These are phyloP conservation scores for Naganishia vaughanmartiniae DNA, from an alignment of 768 basidiomycete species.

Conservation along the genomic window DNA sequence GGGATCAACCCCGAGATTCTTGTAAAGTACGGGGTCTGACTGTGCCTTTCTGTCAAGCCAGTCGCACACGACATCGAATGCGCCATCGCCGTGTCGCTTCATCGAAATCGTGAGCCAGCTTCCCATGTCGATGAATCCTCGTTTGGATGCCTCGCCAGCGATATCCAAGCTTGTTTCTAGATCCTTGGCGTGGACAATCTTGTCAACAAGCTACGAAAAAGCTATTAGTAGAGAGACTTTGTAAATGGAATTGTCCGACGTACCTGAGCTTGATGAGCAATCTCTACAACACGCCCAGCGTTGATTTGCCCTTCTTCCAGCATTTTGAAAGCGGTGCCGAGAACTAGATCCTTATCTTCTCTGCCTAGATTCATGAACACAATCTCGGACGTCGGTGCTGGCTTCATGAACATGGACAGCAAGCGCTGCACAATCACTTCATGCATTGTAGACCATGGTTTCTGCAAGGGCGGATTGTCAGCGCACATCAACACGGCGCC, in stretches of 20 bases:
- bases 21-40: constrained; percentile 70
- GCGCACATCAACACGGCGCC: constrained; percentile 28
- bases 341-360: constrained; percentile 78
- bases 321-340: constrained; percentile 83
- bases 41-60: constrained; percentile 81
- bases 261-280: constrained; percentile 88
- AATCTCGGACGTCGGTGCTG: constrained; percentile 90
- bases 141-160: constrained; percentile 84
- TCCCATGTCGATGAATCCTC: constrained; percentile 91
- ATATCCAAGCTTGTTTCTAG: constrained; percentile 87
- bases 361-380: constrained; percentile 98
- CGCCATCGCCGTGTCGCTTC: constrained; percentile 73
- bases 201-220: constrained; percentile 62
- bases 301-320: constrained; percentile 89
- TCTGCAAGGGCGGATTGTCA: constrained; percentile 50
- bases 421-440: constrained; percentile 81
- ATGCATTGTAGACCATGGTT: constrained; percentile 82
- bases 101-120: constrained; percentile 94
- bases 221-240: background rate
- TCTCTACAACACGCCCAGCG: constrained; percentile 89
- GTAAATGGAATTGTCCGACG: constrained; percentile 53
- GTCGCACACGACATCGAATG: constrained; percentile 78
- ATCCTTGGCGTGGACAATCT: constrained; percentile 83
- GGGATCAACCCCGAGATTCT: constrained; percentile 53
- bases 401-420: constrained; percentile 82